These are phyloP conservation scores for Metschnikowia arizonensis DNA, from an alignment of 805 yeast genomes.

Conservation along the genomic window DNA sequence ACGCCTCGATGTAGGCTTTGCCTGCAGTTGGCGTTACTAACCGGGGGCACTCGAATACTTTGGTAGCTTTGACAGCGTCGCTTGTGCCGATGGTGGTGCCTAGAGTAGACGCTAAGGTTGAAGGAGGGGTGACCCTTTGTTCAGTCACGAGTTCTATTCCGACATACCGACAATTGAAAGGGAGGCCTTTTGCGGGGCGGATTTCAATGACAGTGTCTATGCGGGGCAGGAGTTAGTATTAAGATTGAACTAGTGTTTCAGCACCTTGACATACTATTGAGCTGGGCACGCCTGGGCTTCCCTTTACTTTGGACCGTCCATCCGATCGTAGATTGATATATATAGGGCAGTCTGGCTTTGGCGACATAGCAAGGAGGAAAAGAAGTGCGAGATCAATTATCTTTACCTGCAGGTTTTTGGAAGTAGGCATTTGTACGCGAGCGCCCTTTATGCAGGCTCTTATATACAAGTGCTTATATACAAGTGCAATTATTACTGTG, in stretches of 20 bases:
- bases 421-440: no score
- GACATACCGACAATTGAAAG: constrained; percentile 46
- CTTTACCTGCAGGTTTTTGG: neutral
- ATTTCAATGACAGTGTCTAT: constrained; percentile 54
- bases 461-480: no score
- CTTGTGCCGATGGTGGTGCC: constrained; percentile 10
- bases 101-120: constrained; percentile 31
- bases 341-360: constrained; percentile 24
- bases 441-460: neutral
- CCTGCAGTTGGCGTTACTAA: no score
- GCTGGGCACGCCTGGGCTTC: constrained; percentile 67
- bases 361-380: constrained; percentile 11
- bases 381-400: neutral
- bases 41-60: constrained; percentile 33
- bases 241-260: no score
- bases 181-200: constrained; percentile 46
- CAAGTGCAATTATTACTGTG: no score
- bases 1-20: constrained; percentile 35
- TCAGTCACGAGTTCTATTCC: constrained; percentile 46
- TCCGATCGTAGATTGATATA: constrained; percentile 45
- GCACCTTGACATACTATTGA: constrained; percentile 41
- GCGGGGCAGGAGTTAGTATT: constrained; percentile 43
- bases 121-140: constrained; percentile 44
- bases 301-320: constrained; percentile 50
- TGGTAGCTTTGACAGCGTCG: constrained; percentile 31